Evolutionary conservation across 345 rosid species (phyloP).

Genomic region (Orychophragmus violaceus): DNA sequence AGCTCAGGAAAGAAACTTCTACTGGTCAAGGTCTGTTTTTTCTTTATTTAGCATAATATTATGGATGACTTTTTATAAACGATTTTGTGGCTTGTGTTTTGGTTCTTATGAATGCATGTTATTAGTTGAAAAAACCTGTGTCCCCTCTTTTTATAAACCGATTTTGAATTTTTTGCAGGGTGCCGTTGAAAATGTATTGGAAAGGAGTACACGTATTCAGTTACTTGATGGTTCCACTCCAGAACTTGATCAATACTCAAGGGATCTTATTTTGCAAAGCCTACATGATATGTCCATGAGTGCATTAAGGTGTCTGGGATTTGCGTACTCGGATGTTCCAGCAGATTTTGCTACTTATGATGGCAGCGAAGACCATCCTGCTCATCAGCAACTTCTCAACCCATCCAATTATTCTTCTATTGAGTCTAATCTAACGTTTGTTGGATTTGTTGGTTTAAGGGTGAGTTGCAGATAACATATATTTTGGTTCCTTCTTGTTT

Average conservation of each 20-base stretch:
- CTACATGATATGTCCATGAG: constrained; percentile 67
- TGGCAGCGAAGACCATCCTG: constrained; percentile 90
- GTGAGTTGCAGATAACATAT: constrained; percentile 35
- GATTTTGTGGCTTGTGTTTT: not conserved
- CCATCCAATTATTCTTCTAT: constrained; percentile 69
- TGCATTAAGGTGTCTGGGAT: constrained; percentile 86
- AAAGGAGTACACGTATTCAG: constrained; percentile 73
- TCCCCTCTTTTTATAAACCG: not conserved
- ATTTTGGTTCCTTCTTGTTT: not conserved
- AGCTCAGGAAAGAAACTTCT: constrained; percentile 59
- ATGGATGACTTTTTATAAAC: not conserved
- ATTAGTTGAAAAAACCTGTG: not conserved
- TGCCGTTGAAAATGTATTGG: constrained; percentile 85
- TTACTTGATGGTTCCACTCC: constrained; percentile 65
- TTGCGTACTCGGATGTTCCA: constrained; percentile 61
- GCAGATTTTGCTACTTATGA: constrained; percentile 58
- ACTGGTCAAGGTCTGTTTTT: constrained; percentile 64
- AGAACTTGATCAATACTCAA: constrained; percentile 54
- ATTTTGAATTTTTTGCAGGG: constrained; percentile 52
- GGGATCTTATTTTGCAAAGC: constrained; percentile 49
- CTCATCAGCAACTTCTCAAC: constrained; percentile 73
- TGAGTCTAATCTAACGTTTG: constrained; percentile 70
- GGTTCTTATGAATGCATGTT: not conserved
- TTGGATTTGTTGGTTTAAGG: constrained; percentile 82
- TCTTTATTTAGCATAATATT: not conserved